Percentiles rank a stretch among this genome's conserved stretches.
Evolutionary conservation across 441 rosid species (phyloP).

Genomic region (Pelargonium fulgidum): DNA sequence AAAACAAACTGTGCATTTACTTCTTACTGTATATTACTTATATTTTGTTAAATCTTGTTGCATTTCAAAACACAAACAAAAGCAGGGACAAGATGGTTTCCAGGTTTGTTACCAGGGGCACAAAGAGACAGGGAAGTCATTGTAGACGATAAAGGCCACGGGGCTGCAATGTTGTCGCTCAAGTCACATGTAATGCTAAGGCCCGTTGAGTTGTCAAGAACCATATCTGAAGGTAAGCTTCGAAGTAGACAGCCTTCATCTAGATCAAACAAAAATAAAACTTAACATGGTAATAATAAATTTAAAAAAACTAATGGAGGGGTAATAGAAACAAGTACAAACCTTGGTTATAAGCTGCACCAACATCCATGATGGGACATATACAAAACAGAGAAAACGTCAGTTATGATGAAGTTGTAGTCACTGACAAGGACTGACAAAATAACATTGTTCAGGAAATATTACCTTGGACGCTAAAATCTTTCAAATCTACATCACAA

Average conservation of each 20-base stretch:
- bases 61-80: too few species aligned
- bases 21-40: background rate
- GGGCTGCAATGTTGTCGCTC: conserved; percentile 88
- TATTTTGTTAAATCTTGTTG: too few species aligned
- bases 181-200: conserved; percentile 88
- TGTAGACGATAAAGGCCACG: conserved; percentile 96
- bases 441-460: too few species aligned
- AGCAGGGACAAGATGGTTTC: background rate
- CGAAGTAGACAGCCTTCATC: conserved; percentile 72
- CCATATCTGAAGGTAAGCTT: conserved; percentile 76
- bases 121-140: conserved; percentile 77
- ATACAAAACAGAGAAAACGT: background rate
- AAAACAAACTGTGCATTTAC: conserved; percentile 1
- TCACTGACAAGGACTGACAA: too few species aligned
- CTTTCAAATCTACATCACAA: too few species aligned
- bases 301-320: too few species aligned
- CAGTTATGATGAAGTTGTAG: background rate
- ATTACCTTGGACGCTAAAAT: too few species aligned
- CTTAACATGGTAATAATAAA: too few species aligned
- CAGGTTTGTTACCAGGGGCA: conserved; percentile 61
- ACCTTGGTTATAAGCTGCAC: conserved; percentile 1
- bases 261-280: too few species aligned
- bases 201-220: conserved; percentile 78
- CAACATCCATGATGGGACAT: background rate
- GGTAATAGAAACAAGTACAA: too few species aligned